phyloP scores from a whole-genome alignment of 148 eudicot species.

The Pharnaceum exiguum region DNA sequence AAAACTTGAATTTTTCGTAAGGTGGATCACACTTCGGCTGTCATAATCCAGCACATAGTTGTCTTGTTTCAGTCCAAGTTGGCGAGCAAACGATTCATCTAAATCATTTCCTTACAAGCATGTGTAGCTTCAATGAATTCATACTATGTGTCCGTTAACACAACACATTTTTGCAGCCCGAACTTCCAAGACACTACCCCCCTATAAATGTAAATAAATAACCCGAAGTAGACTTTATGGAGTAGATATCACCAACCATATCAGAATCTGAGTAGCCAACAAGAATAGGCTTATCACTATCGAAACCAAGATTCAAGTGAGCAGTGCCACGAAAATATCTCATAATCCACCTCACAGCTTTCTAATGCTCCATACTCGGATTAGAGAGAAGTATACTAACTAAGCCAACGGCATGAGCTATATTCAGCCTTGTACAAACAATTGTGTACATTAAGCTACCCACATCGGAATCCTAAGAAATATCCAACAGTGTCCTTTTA shows the following conservation, averaged over 20 bases:
- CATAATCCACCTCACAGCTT: background rate
- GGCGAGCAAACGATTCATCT: background rate
- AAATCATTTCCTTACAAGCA: background rate
- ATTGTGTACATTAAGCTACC: background rate
- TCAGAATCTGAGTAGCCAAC: background rate
- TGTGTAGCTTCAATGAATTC: background rate
- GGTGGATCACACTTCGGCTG: background rate
- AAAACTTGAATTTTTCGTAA: background rate
- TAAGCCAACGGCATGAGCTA: background rate
- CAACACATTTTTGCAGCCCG: background rate
- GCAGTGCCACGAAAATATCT: background rate
- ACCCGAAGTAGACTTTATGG: background rate
- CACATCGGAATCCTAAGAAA: background rate
- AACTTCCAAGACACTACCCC: conserved; percentile 1
- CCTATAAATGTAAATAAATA: background rate
- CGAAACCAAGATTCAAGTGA: background rate
- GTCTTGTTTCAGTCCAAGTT: background rate
- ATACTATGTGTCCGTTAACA: background rate
- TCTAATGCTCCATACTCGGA: conserved; percentile 1
- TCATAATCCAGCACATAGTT: background rate
- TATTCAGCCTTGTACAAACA: background rate
- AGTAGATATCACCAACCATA: background rate
- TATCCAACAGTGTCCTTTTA: no score
- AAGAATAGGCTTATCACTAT: background rate
- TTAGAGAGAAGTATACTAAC: background rate